These are phyloP conservation scores for Grosmannia huntii DNA, from an alignment of 2,329 filamentous ascomycete genomes.

Conservation along the genomic window DNA sequence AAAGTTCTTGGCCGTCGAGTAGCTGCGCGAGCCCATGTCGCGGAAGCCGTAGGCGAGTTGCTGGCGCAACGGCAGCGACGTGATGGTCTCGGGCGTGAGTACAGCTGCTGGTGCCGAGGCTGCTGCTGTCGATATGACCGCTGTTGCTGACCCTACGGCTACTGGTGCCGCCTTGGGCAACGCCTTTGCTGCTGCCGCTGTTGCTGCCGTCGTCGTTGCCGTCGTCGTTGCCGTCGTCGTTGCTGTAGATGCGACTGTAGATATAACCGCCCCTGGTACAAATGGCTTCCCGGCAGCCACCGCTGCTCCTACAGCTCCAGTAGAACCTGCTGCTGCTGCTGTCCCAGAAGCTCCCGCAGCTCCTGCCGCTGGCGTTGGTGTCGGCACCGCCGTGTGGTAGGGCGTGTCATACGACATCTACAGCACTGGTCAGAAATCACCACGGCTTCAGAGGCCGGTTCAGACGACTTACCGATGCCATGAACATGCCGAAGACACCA, in stretches of 20 bases:
- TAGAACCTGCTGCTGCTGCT: background rate
- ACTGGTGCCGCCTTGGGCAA: constrained; percentile 13
- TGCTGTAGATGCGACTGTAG: background rate
- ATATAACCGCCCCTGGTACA: background rate
- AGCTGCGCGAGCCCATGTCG: constrained; percentile 83
- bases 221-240: background rate
- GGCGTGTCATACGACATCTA: constrained; percentile 98
- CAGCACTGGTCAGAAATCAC: background rate
- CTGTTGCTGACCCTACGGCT: constrained; percentile 1
- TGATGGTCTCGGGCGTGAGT: constrained; percentile 21
- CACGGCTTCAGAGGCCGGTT: background rate
- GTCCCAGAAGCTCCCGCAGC: background rate
- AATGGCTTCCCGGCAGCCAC: background rate
- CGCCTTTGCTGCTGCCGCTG: background rate
- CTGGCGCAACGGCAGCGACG: constrained; percentile 64
- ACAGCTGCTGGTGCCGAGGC: constrained; percentile 19
- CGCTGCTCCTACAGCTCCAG: background rate
- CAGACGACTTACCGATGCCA: constrained; percentile 65
- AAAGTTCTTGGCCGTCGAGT: constrained; percentile 83
- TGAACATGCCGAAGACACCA: constrained; percentile 91
- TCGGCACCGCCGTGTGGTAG: constrained; percentile 36
- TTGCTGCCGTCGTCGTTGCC: constrained; percentile 19
- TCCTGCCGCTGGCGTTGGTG: constrained; percentile 8
- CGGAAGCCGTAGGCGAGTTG: constrained; percentile 79
- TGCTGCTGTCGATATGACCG: constrained; percentile 5